These are phyloP conservation scores for Scedosporium dehoogii DNA, from an alignment of 2,329 filamentous ascomycete genomes.

Conservation along the genomic window DNA sequence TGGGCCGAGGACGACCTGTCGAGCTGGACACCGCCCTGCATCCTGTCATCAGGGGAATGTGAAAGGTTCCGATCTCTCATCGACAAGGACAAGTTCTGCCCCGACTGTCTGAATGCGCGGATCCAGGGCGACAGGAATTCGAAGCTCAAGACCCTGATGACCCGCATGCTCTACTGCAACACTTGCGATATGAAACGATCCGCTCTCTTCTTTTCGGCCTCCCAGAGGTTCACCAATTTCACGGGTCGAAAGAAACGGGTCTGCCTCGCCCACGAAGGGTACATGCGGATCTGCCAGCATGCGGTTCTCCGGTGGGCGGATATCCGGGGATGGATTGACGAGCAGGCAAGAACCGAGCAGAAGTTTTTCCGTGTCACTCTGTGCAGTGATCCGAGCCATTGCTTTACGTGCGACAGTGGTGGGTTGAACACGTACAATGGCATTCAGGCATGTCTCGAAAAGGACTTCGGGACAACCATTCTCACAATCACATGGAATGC, in stretches of 20 bases:
- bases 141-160: background rate
- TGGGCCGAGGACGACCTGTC: background rate
- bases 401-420: background rate
- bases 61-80: background rate
- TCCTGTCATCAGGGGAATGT: background rate
- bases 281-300: constrained; percentile 5
- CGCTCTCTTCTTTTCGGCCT: background rate
- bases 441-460: background rate
- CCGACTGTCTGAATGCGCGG: background rate
- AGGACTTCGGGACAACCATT: background rate
- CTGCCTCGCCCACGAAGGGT: constrained; percentile 5
- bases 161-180: background rate
- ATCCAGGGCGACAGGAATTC: background rate
- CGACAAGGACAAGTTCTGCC: constrained; percentile 4
- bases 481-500: constrained; percentile 10
- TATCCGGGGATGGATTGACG: background rate
- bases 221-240: background rate
- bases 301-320: constrained; percentile 1
- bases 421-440: background rate
- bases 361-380: background rate
- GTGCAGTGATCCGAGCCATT: background rate
- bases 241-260: background rate
- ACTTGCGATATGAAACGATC: background rate
- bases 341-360: background rate
- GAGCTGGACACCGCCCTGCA: background rate